Evolutionary conservation across 2,329 filamentous ascomycete genomes (phyloP).

Genomic region (Sporothrix mexicana): DNA sequence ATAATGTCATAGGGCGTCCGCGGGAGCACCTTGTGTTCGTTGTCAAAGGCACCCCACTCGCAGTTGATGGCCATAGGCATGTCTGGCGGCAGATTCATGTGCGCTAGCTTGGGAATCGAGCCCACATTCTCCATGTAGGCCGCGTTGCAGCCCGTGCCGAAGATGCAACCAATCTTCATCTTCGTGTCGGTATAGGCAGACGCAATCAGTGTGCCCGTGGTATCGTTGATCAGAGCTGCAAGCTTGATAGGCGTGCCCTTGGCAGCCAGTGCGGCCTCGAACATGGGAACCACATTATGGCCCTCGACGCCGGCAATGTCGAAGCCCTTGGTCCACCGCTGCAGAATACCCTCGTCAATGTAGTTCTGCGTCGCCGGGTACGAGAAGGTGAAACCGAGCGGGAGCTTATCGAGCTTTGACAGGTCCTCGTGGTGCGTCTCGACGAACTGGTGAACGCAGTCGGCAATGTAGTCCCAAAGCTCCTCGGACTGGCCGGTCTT

Average conservation of each 20-base stretch:
- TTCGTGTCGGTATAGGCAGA: constrained; percentile 93
- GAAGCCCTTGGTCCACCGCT: constrained; percentile 97
- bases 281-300: constrained; percentile 84
- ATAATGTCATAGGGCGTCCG: constrained; percentile 83
- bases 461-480: constrained; percentile 93
- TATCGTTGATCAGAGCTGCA: constrained; percentile 94
- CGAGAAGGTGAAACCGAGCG: constrained; percentile 94
- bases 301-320: constrained; percentile 93
- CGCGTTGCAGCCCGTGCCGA: constrained; percentile 96
- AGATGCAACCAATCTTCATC: constrained; percentile 97
- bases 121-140: constrained; percentile 96
- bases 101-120: constrained; percentile 88
- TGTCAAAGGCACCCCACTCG: constrained; percentile 97
- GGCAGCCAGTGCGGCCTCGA: constrained; percentile 76
- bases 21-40: constrained; percentile 86
- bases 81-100: constrained; percentile 85
- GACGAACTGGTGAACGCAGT: constrained; percentile 89
- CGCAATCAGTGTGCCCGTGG: constrained; percentile 93
- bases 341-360: constrained; percentile 89
- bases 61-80: constrained; percentile 95
- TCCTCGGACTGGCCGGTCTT: constrained; percentile 84
- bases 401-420: constrained; percentile 66
- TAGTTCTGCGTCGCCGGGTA: constrained; percentile 93
- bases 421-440: constrained; percentile 79
- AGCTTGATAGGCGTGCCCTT: constrained; percentile 83